Evolutionary conservation across 306 rosid species (phyloP).

Genomic region (Casuarina glauca): DNA sequence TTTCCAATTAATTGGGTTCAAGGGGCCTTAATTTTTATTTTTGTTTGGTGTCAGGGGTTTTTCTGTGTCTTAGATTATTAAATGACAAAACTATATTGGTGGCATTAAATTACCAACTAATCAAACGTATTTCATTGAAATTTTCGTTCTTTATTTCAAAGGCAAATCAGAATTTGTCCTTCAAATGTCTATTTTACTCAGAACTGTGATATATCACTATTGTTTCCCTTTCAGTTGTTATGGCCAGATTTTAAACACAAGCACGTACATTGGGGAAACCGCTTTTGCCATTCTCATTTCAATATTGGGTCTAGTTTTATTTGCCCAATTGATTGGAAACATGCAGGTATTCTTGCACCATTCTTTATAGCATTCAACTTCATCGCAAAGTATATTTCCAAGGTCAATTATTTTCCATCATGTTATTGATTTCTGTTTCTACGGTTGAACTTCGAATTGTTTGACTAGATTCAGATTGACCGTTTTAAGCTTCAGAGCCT

Average conservation of each 20-base stretch:
- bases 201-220: constrained; percentile 20
- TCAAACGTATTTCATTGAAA: background rate
- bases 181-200: background rate
- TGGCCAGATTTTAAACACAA: constrained; percentile 70
- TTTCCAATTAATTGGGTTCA: too few relatives aligned
- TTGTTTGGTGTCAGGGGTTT: background rate
- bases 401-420: background rate
- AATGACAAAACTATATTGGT: background rate
- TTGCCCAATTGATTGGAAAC: constrained; percentile 92
- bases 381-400: background rate
- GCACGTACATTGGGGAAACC: constrained; percentile 78
- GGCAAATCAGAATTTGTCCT: background rate
- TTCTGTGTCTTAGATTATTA: background rate
- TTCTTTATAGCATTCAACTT: background rate
- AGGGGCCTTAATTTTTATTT: too few relatives aligned
- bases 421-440: constrained; percentile 2
- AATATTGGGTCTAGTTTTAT: constrained; percentile 77
- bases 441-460: background rate
- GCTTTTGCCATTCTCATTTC: constrained; percentile 77
- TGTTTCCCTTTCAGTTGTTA: constrained; percentile 54
- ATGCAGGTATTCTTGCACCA: constrained; percentile 67
- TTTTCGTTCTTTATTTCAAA: background rate
- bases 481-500: background rate
- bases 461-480: background rate
- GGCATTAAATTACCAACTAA: background rate